A percentile compares a stretch with the other conserved stretches of the same genome.
phyloP scores from a whole-genome alignment of 2,329 filamentous ascomycete species.

The Neoscytalidium dimidiatum region DNA sequence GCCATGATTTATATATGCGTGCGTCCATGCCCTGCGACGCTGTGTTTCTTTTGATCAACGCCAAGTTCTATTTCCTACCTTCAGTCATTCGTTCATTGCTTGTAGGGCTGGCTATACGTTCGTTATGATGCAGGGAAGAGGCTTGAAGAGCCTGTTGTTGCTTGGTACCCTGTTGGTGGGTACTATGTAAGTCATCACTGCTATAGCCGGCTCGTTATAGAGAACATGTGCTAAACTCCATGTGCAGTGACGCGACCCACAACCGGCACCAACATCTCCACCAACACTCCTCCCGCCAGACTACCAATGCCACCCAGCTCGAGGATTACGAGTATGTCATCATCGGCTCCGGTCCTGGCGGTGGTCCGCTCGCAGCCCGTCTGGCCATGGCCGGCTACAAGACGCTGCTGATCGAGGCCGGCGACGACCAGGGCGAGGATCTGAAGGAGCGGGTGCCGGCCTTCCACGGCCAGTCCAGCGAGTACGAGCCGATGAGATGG shows the following conservation, averaged over 20 bases:
- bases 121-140: neutral
- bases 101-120: neutral
- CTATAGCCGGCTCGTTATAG: neutral
- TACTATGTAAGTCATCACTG: neutral
- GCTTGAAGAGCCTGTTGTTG: neutral
- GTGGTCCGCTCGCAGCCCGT: conserved; percentile 59
- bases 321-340: conserved; percentile 61
- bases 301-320: neutral
- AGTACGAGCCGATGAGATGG: conserved; percentile 61
- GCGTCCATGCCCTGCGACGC: neutral
- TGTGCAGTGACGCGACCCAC: neutral
- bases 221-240: neutral
- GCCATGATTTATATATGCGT: neutral
- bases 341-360: conserved; percentile 62
- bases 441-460: conserved; percentile 58
- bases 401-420: conserved; percentile 63
- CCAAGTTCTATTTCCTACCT: neutral
- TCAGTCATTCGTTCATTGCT: neutral
- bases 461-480: conserved; percentile 55
- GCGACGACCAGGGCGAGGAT: conserved; percentile 56
- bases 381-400: conserved; percentile 61
- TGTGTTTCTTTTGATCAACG: neutral
- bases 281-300: neutral
- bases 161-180: neutral
- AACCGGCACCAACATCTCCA: neutral